Evolutionary conservation across 345 rosid species (phyloP).

Genomic region (Aurinia saxatilis): DNA sequence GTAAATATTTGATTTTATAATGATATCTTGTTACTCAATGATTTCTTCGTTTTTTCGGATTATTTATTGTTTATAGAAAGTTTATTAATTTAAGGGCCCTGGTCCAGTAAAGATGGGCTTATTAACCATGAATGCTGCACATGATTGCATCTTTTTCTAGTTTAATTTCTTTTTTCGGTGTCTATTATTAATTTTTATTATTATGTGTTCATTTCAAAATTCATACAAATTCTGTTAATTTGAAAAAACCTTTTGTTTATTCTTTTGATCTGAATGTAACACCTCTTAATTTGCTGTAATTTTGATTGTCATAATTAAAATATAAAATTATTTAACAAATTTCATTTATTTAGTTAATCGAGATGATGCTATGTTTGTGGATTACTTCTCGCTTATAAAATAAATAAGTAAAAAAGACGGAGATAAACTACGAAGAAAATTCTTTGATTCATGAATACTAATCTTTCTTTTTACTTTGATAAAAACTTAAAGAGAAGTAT

Average conservation of each 20-base stretch:
- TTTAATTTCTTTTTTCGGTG: neutral
- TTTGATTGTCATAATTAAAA: too few relatives aligned
- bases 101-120: slow-evolving; percentile 23
- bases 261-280: too few relatives aligned
- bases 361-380: too few relatives aligned
- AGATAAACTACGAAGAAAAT: too few relatives aligned
- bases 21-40: slow-evolving; percentile 15
- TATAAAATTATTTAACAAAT: too few relatives aligned
- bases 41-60: slow-evolving; percentile 7
- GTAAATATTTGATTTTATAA: slow-evolving; percentile 15
- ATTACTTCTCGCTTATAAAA: too few relatives aligned
- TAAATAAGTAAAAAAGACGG: too few relatives aligned
- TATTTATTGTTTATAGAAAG: neutral
- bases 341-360: too few relatives aligned
- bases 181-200: neutral
- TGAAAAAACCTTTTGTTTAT: too few relatives aligned
- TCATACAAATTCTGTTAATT: neutral
- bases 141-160: neutral
- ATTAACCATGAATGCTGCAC: slow-evolving; percentile 10
- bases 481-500: slow-evolving; percentile 2
- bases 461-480: neutral
- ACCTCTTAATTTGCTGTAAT: too few relatives aligned
- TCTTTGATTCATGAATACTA: neutral
- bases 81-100: slow-evolving; percentile 10
- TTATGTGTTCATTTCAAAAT: neutral